These are phyloP conservation scores for Microcyclospora tardicrescens DNA, from an alignment of 2,329 filamentous ascomycete species.

Conservation along the genomic window DNA sequence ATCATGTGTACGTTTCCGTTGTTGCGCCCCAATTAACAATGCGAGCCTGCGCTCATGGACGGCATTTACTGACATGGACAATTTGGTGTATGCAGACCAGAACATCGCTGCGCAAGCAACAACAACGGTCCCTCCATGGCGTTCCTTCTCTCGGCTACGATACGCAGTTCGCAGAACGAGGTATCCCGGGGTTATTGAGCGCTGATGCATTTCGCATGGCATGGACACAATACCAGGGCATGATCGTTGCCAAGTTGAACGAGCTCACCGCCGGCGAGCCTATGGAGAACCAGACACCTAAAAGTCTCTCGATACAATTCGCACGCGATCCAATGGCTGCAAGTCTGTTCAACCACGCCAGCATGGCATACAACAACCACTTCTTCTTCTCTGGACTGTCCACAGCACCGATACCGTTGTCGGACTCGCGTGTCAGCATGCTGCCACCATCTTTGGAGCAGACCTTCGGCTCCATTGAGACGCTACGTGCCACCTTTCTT, in stretches of 20 bases:
- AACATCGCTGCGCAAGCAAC: constrained; percentile 10
- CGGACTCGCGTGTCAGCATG: constrained; percentile 39
- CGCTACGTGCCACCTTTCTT: constrained; percentile 66
- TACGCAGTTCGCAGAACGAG: constrained; percentile 33
- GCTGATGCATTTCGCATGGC: constrained; percentile 57
- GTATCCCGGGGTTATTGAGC: constrained; percentile 60
- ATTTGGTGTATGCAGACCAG: constrained; percentile 1
- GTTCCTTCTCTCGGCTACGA: constrained; percentile 39
- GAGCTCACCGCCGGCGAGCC: constrained; percentile 55
- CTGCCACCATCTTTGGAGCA: constrained; percentile 49
- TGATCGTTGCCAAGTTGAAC: constrained; percentile 67
- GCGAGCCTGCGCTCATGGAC: neutral
- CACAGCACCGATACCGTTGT: constrained; percentile 18
- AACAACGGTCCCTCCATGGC: constrained; percentile 24
- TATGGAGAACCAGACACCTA: constrained; percentile 47
- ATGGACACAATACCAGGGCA: constrained; percentile 69
- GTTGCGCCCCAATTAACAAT: neutral
- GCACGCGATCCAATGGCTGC: constrained; percentile 69
- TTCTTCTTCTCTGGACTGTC: constrained; percentile 55
- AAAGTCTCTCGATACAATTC: constrained; percentile 58
- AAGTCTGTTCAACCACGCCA: constrained; percentile 85
- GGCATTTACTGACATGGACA: neutral
- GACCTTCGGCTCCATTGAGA: constrained; percentile 72
- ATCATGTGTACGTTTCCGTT: constrained; percentile 14
- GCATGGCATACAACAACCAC: constrained; percentile 86